Evolutionary conservation across 805 yeast genomes (phyloP).

Genomic region (Brettanomyces custersianus): DNA sequence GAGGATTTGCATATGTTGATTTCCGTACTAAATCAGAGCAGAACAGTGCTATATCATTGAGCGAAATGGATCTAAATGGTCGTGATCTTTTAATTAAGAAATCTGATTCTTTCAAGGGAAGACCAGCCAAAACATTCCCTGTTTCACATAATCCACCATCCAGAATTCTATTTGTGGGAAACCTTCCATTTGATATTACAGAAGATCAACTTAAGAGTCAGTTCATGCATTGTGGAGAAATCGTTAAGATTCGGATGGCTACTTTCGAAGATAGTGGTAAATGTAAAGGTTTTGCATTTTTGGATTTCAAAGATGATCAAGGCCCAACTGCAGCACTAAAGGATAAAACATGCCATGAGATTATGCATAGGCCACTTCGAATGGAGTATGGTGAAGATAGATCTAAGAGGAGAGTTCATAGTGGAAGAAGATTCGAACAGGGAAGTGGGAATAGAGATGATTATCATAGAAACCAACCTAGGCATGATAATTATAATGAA

Average conservation of each 20-base stretch:
- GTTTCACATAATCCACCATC: conserved; percentile 78
- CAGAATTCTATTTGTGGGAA: conserved; percentile 84
- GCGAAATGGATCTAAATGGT: conserved; percentile 71
- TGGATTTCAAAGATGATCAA: conserved; percentile 73
- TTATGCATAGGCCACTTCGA: conserved; percentile 69
- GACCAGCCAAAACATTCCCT: conserved; percentile 50
- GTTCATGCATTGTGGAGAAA: conserved; percentile 88
- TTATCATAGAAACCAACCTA: neutral
- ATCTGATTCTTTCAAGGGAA: conserved; percentile 74
- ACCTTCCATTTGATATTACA: conserved; percentile 85
- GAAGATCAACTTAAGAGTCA: conserved; percentile 69
- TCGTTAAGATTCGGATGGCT: conserved; percentile 82
- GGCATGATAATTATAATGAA: neutral
- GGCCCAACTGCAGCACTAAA: conserved; percentile 79
- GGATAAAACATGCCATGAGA: conserved; percentile 54
- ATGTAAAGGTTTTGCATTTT: conserved; percentile 92
- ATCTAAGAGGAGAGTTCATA: conserved; percentile 33
- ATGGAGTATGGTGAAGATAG: conserved; percentile 95
- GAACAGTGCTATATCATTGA: conserved; percentile 50
- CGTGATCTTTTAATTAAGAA: conserved; percentile 80
- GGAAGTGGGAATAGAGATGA: neutral
- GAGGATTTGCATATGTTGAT: conserved; percentile 90
- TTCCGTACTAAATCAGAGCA: conserved; percentile 54
- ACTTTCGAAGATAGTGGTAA: conserved; percentile 95
- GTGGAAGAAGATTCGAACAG: neutral